Evolutionary conservation across 495 filamentous ascomycete genomes (phyloP).

Genomic region (Neurospora terricola): DNA sequence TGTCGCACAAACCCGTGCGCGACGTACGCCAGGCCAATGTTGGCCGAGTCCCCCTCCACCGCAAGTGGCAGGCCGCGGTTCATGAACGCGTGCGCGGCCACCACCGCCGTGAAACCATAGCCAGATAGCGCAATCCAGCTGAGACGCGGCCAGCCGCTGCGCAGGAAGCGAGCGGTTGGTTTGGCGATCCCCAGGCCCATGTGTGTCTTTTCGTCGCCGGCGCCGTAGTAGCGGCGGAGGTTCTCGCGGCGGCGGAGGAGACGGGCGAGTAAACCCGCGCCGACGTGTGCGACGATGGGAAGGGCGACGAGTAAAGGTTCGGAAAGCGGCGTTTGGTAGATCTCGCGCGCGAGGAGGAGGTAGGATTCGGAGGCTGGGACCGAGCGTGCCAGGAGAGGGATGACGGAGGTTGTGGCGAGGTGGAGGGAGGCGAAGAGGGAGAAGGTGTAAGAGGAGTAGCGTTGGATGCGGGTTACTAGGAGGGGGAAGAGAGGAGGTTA

Average conservation of each 20-base stretch:
- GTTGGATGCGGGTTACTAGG: conserved; percentile 73
- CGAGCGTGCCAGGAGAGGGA: conserved; percentile 51
- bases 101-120: conserved; percentile 51
- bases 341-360: conserved; percentile 55
- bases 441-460: conserved; percentile 82
- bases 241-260: conserved; percentile 57
- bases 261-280: conserved; percentile 64
- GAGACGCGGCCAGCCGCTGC: conserved; percentile 55
- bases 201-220: conserved; percentile 13
- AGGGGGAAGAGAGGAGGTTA: background rate
- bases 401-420: conserved; percentile 67
- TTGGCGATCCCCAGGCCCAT: too few relatives aligned
- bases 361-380: conserved; percentile 48
- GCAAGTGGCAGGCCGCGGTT: conserved; percentile 61
- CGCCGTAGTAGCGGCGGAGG: conserved; percentile 56
- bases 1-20: conserved; percentile 74
- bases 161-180: conserved; percentile 20
- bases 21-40: conserved; percentile 71
- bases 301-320: conserved; percentile 54
- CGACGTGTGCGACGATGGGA: conserved; percentile 47
- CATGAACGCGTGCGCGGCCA: conserved; percentile 59
- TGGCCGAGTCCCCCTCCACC: conserved; percentile 72
- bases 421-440: conserved; percentile 68
- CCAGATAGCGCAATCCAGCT: conserved; percentile 58
- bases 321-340: conserved; percentile 72